Percentiles rank a stretch among this genome's conserved stretches.
These are phyloP conservation scores for Ceratobasidium sp. DNA, from an alignment of 1,284 basidiomycete genomes.

Conservation along the genomic window DNA sequence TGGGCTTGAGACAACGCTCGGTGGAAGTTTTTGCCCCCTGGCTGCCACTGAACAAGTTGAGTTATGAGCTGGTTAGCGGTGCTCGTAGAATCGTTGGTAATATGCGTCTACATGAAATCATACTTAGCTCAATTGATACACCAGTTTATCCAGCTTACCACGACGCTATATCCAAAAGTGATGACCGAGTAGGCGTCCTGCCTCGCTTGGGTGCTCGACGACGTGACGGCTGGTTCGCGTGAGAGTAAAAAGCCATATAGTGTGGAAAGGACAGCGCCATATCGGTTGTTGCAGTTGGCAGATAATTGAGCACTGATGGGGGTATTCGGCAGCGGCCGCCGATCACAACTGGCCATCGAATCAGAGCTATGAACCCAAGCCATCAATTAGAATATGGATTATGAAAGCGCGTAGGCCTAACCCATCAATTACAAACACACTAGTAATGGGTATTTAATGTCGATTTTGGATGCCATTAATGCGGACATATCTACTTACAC, in stretches of 20 bases:
- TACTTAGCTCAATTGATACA: constrained; percentile 40
- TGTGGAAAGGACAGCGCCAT: constrained; percentile 70
- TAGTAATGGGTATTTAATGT: constrained; percentile 50
- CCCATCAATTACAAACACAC: constrained; percentile 70
- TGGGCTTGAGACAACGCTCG: constrained; percentile 61
- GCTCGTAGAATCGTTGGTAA: constrained; percentile 65
- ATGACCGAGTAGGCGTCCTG: constrained; percentile 71
- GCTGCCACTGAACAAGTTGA: constrained; percentile 54
- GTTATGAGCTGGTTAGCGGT: constrained; percentile 64
- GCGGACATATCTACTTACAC: constrained; percentile 61
- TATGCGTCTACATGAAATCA: constrained; percentile 13
- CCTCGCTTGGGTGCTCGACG: constrained; percentile 51
- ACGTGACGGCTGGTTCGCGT: constrained; percentile 58
- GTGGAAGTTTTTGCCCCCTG: constrained; percentile 65
- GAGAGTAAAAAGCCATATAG: constrained; percentile 68
- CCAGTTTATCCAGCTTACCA: constrained; percentile 61
- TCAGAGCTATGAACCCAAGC: constrained; percentile 59
- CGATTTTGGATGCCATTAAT: neutral
- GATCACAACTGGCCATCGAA: constrained; percentile 65
- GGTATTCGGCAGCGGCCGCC: constrained; percentile 62
- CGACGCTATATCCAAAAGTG: constrained; percentile 61
- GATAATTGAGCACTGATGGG: constrained; percentile 62
- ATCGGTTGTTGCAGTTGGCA: constrained; percentile 62
- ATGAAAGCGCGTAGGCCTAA: constrained; percentile 46
- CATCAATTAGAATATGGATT: neutral